These are phyloP conservation scores for Centella asiatica DNA, from an alignment of 129 eudicot species.

Conservation along the genomic window DNA sequence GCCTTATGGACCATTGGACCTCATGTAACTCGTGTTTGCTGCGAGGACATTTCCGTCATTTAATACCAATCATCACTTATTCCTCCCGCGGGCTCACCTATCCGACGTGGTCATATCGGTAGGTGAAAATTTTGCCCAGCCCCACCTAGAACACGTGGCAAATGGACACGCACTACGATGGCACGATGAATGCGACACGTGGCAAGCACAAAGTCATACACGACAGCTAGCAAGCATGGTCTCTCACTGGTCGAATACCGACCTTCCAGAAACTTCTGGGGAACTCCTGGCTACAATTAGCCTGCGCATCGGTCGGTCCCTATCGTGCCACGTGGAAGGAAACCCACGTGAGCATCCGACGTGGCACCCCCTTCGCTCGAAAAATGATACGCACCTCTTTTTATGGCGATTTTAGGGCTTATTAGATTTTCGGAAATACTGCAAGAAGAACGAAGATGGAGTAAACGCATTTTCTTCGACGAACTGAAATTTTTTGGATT, in stretches of 20 bases:
- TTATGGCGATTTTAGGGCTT: constrained; percentile 32
- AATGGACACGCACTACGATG: background rate
- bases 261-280: constrained; percentile 72
- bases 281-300: constrained; percentile 52
- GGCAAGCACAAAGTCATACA: constrained; percentile 12
- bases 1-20: too few species aligned
- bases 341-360: constrained; percentile 56
- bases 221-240: constrained; percentile 12
- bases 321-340: constrained; percentile 46
- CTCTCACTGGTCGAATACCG: constrained; percentile 7
- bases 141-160: background rate
- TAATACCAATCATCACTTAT: background rate
- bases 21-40: background rate
- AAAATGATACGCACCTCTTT: constrained; percentile 51
- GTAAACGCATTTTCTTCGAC: background rate
- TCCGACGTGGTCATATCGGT: background rate
- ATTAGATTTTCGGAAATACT: background rate
- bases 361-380: constrained; percentile 44
- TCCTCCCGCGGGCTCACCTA: background rate
- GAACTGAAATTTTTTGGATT: background rate
- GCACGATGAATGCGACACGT: constrained; percentile 7
- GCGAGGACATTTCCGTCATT: background rate
- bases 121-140: background rate
- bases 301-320: constrained; percentile 37
- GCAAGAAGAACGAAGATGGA: background rate